These are phyloP conservation scores for Hyphodiscus hymeniophilus DNA, from an alignment of 495 filamentous ascomycete genomes.

Conservation along the genomic window DNA sequence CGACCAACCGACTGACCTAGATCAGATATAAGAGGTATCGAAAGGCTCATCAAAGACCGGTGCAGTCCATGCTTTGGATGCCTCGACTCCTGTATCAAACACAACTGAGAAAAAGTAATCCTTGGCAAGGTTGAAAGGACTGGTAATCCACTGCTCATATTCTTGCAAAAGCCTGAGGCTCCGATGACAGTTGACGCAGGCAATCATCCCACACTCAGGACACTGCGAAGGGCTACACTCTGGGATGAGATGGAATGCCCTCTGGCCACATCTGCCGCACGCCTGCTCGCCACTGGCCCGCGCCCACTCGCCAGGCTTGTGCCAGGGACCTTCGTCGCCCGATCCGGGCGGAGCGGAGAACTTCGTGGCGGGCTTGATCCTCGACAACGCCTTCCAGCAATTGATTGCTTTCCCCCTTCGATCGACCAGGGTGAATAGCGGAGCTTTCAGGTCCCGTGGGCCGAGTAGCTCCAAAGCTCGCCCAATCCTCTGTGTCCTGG, in stretches of 20 bases:
- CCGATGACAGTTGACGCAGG: conserved; percentile 13
- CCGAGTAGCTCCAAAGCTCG: conserved; percentile 16
- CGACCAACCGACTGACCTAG: too few relatives aligned
- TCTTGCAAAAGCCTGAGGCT: conserved; percentile 12
- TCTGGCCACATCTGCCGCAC: conserved; percentile 13
- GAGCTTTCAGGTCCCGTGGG: conserved; percentile 7
- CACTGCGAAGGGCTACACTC: conserved; percentile 15
- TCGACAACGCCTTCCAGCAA: conserved; percentile 11
- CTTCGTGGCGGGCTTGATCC: conserved; percentile 2
- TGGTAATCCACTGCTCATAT: conserved; percentile 11
- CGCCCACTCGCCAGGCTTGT: conserved; percentile 12
- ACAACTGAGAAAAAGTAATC: conserved; percentile 8
- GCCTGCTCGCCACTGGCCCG: conserved; percentile 11
- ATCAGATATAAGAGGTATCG: too few relatives aligned
- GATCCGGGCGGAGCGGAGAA: neutral
- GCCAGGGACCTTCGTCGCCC: conserved; percentile 14
- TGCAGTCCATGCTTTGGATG: too few relatives aligned
- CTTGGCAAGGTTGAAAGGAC: neutral
- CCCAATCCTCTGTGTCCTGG: neutral
- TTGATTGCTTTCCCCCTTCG: conserved; percentile 13
- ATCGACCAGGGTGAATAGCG: conserved; percentile 14
- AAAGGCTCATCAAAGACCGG: too few relatives aligned
- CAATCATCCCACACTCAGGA: conserved; percentile 10
- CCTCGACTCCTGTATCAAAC: neutral
- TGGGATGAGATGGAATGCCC: conserved; percentile 13